Conservation (phyloP, 2,329 filamentous ascomycete genomes). For the Magnaporthales sp. region DNA sequence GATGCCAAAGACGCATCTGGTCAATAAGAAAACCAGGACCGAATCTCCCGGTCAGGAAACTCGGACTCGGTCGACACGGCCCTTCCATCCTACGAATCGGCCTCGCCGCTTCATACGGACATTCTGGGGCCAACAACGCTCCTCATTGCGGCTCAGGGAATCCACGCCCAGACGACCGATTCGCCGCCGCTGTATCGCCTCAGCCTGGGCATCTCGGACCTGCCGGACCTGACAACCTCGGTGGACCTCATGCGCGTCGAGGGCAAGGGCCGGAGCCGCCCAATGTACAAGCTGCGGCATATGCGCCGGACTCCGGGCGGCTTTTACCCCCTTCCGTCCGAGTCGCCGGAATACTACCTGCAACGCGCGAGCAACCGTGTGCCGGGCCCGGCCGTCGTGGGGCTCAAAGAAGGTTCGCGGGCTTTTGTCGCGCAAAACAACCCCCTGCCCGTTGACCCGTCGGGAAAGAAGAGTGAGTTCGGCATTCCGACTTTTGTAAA, state of each 20-base stretch:
- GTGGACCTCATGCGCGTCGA: neutral
- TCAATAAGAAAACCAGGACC: neutral
- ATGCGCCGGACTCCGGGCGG: neutral
- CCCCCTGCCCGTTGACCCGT: neutral
- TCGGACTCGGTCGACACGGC: neutral
- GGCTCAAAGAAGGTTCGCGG: neutral
- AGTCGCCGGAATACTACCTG: neutral
- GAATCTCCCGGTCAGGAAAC: neutral
- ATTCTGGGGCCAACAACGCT: neutral
- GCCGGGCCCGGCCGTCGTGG: neutral
- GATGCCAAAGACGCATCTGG: neutral
- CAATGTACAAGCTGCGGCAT: neutral
- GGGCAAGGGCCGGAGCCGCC: neutral
- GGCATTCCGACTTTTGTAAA: conserved; percentile 1
- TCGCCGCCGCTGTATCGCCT: neutral
- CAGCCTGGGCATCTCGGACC: neutral
- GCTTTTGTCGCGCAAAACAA: neutral
- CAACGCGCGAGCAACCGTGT: neutral
- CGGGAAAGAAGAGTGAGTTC: neutral
- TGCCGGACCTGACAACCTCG: neutral
- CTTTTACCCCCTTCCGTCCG: neutral
- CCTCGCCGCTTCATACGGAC: neutral
- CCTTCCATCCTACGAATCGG: neutral
- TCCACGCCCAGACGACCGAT: neutral
- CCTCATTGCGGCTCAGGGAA: neutral